Evolutionary conservation across 768 basidiomycete genomes (phyloP), one percentile per base, ranked within the genome.

Genomic region (Suillus americanus): DNA sequence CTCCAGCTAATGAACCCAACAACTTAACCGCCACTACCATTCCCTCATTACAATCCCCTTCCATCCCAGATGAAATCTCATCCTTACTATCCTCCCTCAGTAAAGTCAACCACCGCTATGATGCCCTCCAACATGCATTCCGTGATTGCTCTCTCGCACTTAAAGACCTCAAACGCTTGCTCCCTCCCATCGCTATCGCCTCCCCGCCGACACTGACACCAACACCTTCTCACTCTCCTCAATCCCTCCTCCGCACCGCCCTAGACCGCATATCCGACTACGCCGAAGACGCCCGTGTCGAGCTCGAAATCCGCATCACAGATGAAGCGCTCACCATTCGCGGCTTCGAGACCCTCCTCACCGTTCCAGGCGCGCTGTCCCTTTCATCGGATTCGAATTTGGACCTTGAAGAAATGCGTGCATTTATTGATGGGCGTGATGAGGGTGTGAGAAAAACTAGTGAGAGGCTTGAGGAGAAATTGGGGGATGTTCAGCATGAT

Each of bases 251-350:
- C 4, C 77, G 76, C 23, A 79, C 79, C 0, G 88, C 86, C 6
- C 75, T 90, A 20, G 80, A 85, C 30, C 81, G 92, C 9, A 79
- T 95, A 50, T 81, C 86, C 61, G 90, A 95, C 71, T 91, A 84
- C 70, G 85, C 85, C 5, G 92, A 94, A 72, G 92, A 94, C 67
- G 86, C 86, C 1, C 85, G 90, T 1, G 92, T 95, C 12, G 92
- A 94, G 71, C 77, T 95, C 25, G 92, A 94, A 76, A 94, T 94
- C 46, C 84, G 86, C 28, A 77, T 88, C 12, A 83, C 89, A 2
- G 92, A 95, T 71, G 91, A 91, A 66, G 82, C 81, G 13, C 81
- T 94, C 16, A 79, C 89, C 0, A 78, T 80, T 8, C 82, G 81
- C 9, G 91, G 91, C 3, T 94, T 87, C 65, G 86, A 88, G 68